Evolutionary conservation across 768 basidiomycete species (phyloP).

Genomic region (Hericium erinaceus): DNA sequence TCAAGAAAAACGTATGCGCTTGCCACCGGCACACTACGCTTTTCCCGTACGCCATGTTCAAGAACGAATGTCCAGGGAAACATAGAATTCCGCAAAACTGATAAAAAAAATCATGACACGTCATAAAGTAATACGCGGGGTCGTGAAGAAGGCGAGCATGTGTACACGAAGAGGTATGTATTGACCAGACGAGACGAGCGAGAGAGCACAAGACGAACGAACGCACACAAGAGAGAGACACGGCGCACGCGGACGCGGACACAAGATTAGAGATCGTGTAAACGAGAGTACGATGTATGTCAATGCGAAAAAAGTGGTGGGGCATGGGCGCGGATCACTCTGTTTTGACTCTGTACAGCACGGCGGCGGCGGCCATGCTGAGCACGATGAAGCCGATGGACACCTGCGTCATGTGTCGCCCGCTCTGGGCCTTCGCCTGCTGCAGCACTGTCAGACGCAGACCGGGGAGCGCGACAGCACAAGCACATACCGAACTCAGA

Average conservation of each 20-base stretch:
- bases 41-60: not conserved
- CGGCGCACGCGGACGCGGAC: not conserved
- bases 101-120: not conserved
- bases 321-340: not conserved
- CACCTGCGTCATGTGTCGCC: conserved; percentile 7
- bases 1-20: too few relatives aligned
- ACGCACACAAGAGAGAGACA: not conserved
- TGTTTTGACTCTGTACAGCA: conserved; percentile 14
- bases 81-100: not conserved
- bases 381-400: conserved; percentile 14
- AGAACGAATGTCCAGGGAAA: not conserved
- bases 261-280: not conserved
- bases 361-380: conserved; percentile 14
- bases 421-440: conserved; percentile 1
- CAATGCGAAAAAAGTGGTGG: not conserved
- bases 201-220: not conserved
- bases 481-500: conserved; percentile 2
- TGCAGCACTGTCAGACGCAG: too few relatives aligned
- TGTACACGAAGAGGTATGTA: not conserved
- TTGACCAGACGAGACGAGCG: not conserved
- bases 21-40: too few relatives aligned
- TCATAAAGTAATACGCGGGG: not conserved
- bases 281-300: not conserved
- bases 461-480: not conserved
- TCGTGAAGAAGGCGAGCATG: not conserved